Conservation (phyloP, 306 rosid species). For the Cucurbita maxima region DNA sequence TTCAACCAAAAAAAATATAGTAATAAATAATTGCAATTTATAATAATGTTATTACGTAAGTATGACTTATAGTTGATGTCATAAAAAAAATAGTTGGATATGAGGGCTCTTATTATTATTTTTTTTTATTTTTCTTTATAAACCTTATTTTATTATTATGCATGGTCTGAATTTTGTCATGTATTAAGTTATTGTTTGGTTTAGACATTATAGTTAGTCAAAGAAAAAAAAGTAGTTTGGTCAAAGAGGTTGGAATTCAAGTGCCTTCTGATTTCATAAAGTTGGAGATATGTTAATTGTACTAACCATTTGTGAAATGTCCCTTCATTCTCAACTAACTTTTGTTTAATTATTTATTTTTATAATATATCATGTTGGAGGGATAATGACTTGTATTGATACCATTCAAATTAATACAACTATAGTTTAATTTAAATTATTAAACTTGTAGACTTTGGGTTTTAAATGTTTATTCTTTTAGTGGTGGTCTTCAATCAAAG, state of each 20-base stretch:
- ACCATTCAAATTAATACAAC: not conserved
- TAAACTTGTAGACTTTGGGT: not conserved
- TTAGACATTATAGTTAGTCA: too few relatives aligned
- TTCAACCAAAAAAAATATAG: too few relatives aligned
- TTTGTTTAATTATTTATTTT: not conserved
- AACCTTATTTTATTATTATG: too few relatives aligned
- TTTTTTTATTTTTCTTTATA: too few relatives aligned
- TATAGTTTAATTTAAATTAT: not conserved
- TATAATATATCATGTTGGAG: too few relatives aligned
- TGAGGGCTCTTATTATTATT: too few relatives aligned
- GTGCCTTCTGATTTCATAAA: not conserved
- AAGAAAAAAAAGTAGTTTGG: not conserved
- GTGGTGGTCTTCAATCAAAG: not conserved
- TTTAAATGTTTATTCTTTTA: not conserved
- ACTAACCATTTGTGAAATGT: not conserved
- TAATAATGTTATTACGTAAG: too few relatives aligned
- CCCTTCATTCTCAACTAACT: not conserved
- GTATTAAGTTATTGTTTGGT: not conserved
- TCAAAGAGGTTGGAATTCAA: not conserved
- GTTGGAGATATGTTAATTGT: not conserved
- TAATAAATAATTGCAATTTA: too few relatives aligned
- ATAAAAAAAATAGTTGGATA: not conserved
- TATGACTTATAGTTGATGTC: too few relatives aligned
- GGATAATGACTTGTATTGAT: not conserved
- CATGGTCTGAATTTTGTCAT: too few relatives aligned